These are phyloP conservation scores for Zygoascus ofunaensis DNA, from an alignment of 805 yeast genomes.

Conservation along the genomic window DNA sequence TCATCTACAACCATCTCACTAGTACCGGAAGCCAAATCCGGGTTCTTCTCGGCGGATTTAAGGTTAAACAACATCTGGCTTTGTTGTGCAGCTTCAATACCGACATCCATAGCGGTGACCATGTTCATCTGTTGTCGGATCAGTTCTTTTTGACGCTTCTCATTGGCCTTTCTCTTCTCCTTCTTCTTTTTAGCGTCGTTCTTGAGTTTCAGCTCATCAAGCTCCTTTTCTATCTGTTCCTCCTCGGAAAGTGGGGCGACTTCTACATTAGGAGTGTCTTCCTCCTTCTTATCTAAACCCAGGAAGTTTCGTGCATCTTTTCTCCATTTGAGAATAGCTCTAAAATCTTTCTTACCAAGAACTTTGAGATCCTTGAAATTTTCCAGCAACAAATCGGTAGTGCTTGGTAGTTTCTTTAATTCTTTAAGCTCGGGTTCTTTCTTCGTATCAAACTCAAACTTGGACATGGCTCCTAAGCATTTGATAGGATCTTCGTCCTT, in stretches of 20 bases:
- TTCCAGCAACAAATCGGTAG: slow-evolving; percentile 68
- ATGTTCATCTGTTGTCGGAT: slow-evolving; percentile 91
- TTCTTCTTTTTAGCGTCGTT: slow-evolving; percentile 64
- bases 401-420: slow-evolving; percentile 61
- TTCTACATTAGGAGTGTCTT: slow-evolving; percentile 45
- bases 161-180: slow-evolving; percentile 75
- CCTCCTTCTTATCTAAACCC: slow-evolving; percentile 51
- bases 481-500: slow-evolving; percentile 75
- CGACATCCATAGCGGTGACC: slow-evolving; percentile 86
- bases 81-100: slow-evolving; percentile 79
- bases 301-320: slow-evolving; percentile 70
- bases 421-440: slow-evolving; percentile 64
- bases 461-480: slow-evolving; percentile 63
- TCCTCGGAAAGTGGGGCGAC: slow-evolving; percentile 75
- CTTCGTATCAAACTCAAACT: slow-evolving; percentile 53
- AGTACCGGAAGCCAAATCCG: slow-evolving; percentile 68
- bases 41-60: slow-evolving; percentile 75
- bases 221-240: slow-evolving; percentile 78
- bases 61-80: slow-evolving; percentile 69
- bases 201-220: slow-evolving; percentile 61
- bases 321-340: slow-evolving; percentile 78
- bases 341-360: slow-evolving; percentile 88
- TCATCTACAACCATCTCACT: slow-evolving; percentile 33
- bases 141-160: slow-evolving; percentile 76
- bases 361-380: slow-evolving; percentile 90